Conservation (phyloP, 2,329 filamentous ascomycete species). For the Aspergillus sp. region DNA sequence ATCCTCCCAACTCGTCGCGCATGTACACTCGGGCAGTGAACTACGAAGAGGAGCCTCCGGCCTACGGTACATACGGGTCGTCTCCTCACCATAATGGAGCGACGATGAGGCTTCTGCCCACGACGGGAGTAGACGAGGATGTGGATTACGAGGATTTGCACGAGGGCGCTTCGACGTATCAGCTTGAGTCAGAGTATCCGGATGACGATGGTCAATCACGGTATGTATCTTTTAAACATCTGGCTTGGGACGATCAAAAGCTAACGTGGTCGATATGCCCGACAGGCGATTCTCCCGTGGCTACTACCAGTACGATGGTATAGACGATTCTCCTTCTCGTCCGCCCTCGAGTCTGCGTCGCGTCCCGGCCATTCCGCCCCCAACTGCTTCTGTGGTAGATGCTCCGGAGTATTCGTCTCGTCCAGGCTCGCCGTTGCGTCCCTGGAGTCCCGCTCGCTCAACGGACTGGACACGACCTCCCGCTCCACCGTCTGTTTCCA, state of each 20-base stretch:
- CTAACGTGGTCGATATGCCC: not conserved
- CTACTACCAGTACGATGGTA: conserved; percentile 12
- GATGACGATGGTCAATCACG: not conserved
- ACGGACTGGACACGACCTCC: conserved; percentile 64
- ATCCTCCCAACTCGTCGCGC: conserved; percentile 11
- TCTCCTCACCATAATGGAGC: conserved; percentile 27
- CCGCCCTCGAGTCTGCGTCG: conserved; percentile 37
- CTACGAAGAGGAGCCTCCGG: conserved; percentile 38
- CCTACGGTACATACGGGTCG: conserved; percentile 28
- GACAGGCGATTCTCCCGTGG: not conserved
- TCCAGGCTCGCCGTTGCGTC: conserved; percentile 37
- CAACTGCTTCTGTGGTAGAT: conserved; percentile 26
- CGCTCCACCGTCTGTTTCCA: conserved; percentile 55
- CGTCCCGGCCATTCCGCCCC: conserved; percentile 35
- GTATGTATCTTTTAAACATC: not conserved
- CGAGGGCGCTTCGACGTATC: conserved; percentile 19
- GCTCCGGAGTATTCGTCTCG: conserved; percentile 31
- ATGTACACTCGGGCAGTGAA: conserved; percentile 25
- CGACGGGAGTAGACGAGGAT: conserved; percentile 19
- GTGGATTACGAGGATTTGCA: conserved; percentile 21
- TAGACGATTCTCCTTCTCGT: conserved; percentile 25
- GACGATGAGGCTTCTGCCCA: conserved; percentile 40
- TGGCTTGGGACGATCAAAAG: not conserved
- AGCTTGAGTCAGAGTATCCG: conserved; percentile 11
- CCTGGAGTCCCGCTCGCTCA: conserved; percentile 45